These are phyloP conservation scores for Macadamia integrifolia DNA, from an alignment of 164 flowering plant genomes.

Conservation along the genomic window DNA sequence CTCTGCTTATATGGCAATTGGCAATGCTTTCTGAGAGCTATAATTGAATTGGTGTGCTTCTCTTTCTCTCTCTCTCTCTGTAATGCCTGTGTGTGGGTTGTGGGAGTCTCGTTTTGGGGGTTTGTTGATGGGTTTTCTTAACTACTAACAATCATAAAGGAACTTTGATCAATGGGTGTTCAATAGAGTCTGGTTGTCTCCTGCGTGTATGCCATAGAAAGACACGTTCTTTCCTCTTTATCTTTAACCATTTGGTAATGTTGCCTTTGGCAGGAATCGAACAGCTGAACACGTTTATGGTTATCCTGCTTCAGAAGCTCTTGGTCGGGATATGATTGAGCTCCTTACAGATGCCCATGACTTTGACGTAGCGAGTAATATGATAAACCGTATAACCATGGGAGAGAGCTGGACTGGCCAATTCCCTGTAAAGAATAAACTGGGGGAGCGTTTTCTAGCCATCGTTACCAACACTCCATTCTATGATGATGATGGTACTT, in stretches of 20 bases:
- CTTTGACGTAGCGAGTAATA: conserved; percentile 32
- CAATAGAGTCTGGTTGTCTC: neutral
- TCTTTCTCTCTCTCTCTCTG: neutral
- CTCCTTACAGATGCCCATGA: conserved; percentile 55
- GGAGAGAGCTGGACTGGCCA: conserved; percentile 92
- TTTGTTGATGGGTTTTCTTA: neutral
- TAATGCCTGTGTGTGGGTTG: neutral
- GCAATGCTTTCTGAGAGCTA: neutral
- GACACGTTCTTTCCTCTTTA: too few relatives aligned
- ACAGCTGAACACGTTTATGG: conserved; percentile 83
- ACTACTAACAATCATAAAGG: too few relatives aligned
- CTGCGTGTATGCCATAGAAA: neutral
- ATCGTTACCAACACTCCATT: conserved; percentile 71
- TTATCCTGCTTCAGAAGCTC: conserved; percentile 71
- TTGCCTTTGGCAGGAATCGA: conserved; percentile 60
- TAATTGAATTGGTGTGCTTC: neutral
- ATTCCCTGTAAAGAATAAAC: conserved; percentile 69
- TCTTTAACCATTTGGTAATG: neutral
- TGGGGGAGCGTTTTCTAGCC: conserved; percentile 50
- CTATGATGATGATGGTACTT: conserved; percentile 68
- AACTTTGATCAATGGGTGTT: too few relatives aligned
- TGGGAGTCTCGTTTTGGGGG: neutral
- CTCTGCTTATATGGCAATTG: neutral
- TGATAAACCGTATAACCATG: conserved; percentile 38
- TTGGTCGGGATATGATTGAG: conserved; percentile 59